A percentile compares a stretch with the other conserved stretches of the same genome.
Conservation (phyloP, 805 yeast species). For the Teunomyces tritomae region DNA sequence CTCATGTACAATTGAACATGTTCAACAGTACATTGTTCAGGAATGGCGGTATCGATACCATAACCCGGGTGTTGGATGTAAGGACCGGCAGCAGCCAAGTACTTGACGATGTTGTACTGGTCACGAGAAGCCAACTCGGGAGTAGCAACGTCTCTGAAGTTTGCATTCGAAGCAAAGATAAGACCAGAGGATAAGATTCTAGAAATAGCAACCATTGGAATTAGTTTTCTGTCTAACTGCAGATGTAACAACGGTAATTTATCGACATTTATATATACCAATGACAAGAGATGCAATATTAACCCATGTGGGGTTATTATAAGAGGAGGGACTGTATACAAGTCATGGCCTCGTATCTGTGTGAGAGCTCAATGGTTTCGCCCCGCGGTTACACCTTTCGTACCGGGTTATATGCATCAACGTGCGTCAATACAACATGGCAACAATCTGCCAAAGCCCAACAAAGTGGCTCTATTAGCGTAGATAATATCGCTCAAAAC, state of each 20-base stretch:
- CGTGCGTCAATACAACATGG: neutral
- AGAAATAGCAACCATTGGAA: constrained; percentile 18
- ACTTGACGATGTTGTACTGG: constrained; percentile 23
- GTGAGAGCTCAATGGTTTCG: too few species aligned
- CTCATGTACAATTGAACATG: constrained; percentile 73
- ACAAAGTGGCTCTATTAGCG: neutral
- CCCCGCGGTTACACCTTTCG: neutral
- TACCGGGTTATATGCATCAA: neutral
- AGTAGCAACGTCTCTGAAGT: constrained; percentile 22
- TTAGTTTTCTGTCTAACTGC: neutral
- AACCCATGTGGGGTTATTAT: neutral
- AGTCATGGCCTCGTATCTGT: too few species aligned
- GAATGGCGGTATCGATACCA: constrained; percentile 24
- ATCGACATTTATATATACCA: neutral
- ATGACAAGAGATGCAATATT: neutral
- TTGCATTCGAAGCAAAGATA: constrained; percentile 18
- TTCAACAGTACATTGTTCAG: constrained; percentile 48
- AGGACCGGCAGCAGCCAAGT: constrained; percentile 25
- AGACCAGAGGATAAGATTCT: constrained; percentile 23
- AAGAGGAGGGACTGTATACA: neutral
- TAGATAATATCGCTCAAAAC: neutral
- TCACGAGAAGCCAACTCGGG: constrained; percentile 27
- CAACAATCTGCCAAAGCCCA: neutral
- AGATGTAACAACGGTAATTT: neutral
- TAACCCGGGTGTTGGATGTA: constrained; percentile 25